A percentile compares a stretch with the other conserved stretches of the same genome.
phyloP scores from a whole-genome alignment of 495 filamentous ascomycete genomes.

The Parathielavia appendiculata region DNA sequence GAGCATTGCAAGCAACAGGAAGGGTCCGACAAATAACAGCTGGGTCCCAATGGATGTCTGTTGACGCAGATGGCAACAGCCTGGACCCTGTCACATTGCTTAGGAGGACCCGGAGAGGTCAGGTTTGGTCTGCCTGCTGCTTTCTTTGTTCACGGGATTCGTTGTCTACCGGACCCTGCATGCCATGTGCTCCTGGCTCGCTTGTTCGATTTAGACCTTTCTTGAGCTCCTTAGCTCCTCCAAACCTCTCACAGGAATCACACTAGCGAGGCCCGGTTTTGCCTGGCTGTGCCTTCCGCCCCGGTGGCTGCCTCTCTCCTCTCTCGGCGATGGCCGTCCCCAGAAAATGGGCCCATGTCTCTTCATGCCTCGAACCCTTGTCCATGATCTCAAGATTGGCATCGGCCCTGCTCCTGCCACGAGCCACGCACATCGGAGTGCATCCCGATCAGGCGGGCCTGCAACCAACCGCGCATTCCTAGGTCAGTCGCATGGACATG shows the following conservation, averaged over 20 bases:
- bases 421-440: conserved; percentile 11
- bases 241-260: neutral
- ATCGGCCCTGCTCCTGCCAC: conserved; percentile 1
- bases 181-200: neutral
- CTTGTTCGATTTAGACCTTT: neutral
- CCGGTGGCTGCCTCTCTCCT: neutral
- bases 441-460: conserved; percentile 20
- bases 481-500: conserved; percentile 3
- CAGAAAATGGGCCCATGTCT: conserved; percentile 6
- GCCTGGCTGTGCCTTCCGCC: neutral
- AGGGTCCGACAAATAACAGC: no score
- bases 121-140: no score
- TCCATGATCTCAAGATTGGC: neutral
- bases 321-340: conserved; percentile 5
- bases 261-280: neutral
- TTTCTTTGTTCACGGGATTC: neutral
- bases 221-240: neutral
- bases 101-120: no score
- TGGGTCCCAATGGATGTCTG: no score
- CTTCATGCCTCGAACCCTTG: conserved; percentile 7
- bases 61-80: no score
- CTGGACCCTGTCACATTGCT: no score
- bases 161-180: neutral
- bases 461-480: conserved; percentile 18
- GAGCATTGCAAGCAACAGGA: no score